Percentiles rank a stretch among this genome's conserved stretches.
Evolutionary conservation across 768 basidiomycete genomes (phyloP).

Genomic region (Hebeloma cylindrosporum): DNA sequence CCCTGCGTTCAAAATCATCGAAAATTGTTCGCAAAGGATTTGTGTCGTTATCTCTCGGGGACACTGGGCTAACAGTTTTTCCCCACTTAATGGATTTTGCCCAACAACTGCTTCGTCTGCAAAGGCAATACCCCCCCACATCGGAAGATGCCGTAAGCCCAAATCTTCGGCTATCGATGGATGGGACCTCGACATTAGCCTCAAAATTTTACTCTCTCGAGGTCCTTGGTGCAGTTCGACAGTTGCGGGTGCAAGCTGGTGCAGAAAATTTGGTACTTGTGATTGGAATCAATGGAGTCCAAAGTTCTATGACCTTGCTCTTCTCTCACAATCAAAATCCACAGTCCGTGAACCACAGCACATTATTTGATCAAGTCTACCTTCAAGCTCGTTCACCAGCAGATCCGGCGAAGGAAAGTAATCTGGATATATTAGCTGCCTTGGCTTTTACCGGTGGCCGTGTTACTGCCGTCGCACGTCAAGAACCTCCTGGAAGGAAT

Average conservation of each 20-base stretch:
- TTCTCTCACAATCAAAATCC: conserved; percentile 27
- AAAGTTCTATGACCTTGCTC: conserved; percentile 37
- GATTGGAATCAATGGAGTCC: conserved; percentile 45
- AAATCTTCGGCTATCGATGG: conserved; percentile 10
- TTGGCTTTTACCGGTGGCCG: conserved; percentile 48
- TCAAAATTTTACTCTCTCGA: conserved; percentile 31
- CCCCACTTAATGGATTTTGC: conserved; percentile 63
- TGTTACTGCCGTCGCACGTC: conserved; percentile 45
- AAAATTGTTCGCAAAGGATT: conserved; percentile 31
- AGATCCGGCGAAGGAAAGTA: conserved; percentile 35
- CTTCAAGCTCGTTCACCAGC: conserved; percentile 59
- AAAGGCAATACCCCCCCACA: conserved; percentile 33
- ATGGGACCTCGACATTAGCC: conserved; percentile 10
- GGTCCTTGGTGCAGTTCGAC: conserved; percentile 41
- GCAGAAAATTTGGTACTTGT: conserved; percentile 73
- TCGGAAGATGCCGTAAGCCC: conserved; percentile 15
- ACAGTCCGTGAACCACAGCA: conserved; percentile 46
- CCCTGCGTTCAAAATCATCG: conserved; percentile 37
- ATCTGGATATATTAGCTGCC: conserved; percentile 63
- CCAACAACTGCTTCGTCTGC: conserved; percentile 53
- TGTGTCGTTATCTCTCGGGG: conserved; percentile 39
- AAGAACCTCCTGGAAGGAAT: conserved; percentile 42
- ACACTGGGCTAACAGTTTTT: conserved; percentile 43
- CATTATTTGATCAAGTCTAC: conserved; percentile 51
- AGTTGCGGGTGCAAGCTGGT: conserved; percentile 57